Evolutionary conservation across 148 eudicot species (phyloP).

Genomic region (Rhododendron williamsianum): DNA sequence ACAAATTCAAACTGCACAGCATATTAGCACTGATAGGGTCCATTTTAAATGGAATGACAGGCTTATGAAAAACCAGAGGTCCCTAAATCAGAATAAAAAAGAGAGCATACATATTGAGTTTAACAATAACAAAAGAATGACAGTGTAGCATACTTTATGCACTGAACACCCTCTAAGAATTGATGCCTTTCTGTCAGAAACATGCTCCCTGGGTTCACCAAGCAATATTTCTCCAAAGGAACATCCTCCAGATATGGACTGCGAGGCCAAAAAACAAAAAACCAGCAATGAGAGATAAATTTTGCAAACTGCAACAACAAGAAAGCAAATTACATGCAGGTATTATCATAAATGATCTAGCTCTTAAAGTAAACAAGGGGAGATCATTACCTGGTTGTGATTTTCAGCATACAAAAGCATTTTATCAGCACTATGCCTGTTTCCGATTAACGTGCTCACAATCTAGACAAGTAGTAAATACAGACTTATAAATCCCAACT

Average conservation of each 20-base stretch:
- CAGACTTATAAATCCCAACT: not conserved
- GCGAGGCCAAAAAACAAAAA: constrained; percentile 18
- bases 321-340: not conserved
- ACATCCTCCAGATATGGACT: constrained; percentile 93
- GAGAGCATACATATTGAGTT: not conserved
- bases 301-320: not conserved
- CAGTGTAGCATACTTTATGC: constrained; percentile 59
- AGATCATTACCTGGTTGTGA: constrained; percentile 74
- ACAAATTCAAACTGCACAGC: not conserved
- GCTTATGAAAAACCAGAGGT: not conserved
- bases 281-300: not conserved
- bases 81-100: not conserved
- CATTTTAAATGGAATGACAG: not conserved
- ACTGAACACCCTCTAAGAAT: constrained; percentile 75
- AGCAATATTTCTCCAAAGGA: constrained; percentile 87
- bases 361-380: not conserved
- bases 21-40: not conserved
- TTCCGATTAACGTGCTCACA: constrained; percentile 65
- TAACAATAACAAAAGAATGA: not conserved
- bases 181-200: constrained; percentile 28
- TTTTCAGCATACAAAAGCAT: constrained; percentile 94
- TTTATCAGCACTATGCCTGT: constrained; percentile 49
- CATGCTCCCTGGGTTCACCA: constrained; percentile 33
- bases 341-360: not conserved
- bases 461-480: constrained; percentile 33